phyloP scores from a whole-genome alignment of 257 asterid genomes.

The Handroanthus guayacan region DNA sequence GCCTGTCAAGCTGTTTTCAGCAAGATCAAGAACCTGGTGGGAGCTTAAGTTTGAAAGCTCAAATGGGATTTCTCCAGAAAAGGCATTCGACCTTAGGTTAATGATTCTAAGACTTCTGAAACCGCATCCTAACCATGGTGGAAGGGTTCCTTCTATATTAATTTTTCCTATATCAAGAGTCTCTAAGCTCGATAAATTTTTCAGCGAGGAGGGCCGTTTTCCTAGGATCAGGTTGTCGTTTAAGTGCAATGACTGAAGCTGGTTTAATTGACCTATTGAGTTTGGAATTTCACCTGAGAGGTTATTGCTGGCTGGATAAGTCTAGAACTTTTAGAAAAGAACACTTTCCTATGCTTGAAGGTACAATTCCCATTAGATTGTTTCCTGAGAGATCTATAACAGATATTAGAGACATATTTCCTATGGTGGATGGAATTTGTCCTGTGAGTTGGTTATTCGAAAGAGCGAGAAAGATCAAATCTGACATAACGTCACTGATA shows the following conservation, averaged over 20 bases:
- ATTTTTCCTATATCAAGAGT: conserved; percentile 58
- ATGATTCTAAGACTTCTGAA: conserved; percentile 51
- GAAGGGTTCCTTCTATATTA: conserved; percentile 42
- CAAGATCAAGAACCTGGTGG: conserved; percentile 61
- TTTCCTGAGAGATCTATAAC: conserved; percentile 58
- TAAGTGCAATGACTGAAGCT: conserved; percentile 55
- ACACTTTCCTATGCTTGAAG: conserved; percentile 51
- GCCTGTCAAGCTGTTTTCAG: conserved; percentile 51
- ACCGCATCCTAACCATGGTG: conserved; percentile 49
- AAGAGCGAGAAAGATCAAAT: conserved; percentile 53
- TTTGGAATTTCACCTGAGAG: conserved; percentile 51
- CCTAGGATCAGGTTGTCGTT: conserved; percentile 52
- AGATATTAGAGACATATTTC: conserved; percentile 46
- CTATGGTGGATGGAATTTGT: conserved; percentile 49
- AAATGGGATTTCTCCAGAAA: conserved; percentile 42
- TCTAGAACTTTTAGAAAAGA: conserved; percentile 46
- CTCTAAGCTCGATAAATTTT: conserved; percentile 53
- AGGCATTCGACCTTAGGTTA: conserved; percentile 46
- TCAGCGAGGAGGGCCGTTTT: conserved; percentile 46
- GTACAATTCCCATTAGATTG: conserved; percentile 52
- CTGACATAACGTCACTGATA: conserved; percentile 47
- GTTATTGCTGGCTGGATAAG: conserved; percentile 50
- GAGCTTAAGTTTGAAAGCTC: conserved; percentile 47
- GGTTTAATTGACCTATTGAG: conserved; percentile 48
- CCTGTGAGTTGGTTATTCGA: conserved; percentile 50